Percentiles rank a stretch among this genome's conserved stretches.
Conservation (phyloP, 805 yeast species). For the Candida glaebosa region DNA sequence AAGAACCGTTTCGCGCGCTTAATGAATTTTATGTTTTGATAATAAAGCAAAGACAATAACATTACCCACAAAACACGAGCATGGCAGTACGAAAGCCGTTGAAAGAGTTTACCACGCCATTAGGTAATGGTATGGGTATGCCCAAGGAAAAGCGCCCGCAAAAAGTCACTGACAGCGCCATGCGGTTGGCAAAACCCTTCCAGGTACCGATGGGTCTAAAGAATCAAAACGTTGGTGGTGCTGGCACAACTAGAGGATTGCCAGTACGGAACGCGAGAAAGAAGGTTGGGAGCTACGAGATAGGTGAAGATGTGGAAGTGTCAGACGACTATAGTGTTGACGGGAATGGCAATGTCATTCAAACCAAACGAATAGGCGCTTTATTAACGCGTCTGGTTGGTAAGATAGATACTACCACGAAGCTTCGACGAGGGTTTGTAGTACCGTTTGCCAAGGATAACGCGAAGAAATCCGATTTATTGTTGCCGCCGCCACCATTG, state of each 20-base stretch:
- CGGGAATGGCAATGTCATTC: constrained; percentile 28
- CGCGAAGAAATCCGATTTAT: constrained; percentile 29
- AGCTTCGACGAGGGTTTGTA: constrained; percentile 44
- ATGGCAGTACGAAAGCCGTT: constrained; percentile 31
- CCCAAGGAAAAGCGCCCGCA: constrained; percentile 55
- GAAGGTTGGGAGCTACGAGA: constrained; percentile 32
- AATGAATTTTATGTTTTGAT: no score
- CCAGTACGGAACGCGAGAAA: constrained; percentile 27
- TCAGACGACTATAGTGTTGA: constrained; percentile 24
- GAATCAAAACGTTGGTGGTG: constrained; percentile 8
- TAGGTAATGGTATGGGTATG: constrained; percentile 71
- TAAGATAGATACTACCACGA: constrained; percentile 31
- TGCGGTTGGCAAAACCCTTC: constrained; percentile 62
- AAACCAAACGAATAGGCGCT: constrained; percentile 49
- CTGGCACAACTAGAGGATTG: constrained; percentile 11
- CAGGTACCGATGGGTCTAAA: constrained; percentile 52
- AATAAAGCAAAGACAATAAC: no score
- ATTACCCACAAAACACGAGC: no score
- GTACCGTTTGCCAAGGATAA: constrained; percentile 53
- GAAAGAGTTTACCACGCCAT: constrained; percentile 38
- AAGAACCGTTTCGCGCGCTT: no score
- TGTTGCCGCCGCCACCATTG: constrained; percentile 70
- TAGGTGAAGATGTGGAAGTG: constrained; percentile 16
- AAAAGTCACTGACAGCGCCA: constrained; percentile 48
- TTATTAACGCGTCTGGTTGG: constrained; percentile 53